Conservation (phyloP, 139 green algal genomes). For the Picochlorum sp. region DNA sequence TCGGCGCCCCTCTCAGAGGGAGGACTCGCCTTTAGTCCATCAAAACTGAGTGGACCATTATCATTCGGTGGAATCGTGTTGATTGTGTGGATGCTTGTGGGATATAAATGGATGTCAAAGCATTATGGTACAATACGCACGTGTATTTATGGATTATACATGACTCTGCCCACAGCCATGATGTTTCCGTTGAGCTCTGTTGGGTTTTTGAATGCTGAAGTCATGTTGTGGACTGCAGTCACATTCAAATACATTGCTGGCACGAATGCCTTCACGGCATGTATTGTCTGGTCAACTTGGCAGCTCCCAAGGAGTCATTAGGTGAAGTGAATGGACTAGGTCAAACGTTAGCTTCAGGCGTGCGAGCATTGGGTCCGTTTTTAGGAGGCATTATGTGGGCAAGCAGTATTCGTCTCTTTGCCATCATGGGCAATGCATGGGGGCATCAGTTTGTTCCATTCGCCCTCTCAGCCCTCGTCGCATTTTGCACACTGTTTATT, state of each 20-base stretch:
- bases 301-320: constrained; percentile 27
- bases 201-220: not conserved
- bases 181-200: constrained; percentile 21
- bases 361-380: constrained; percentile 45
- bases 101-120: constrained; percentile 41
- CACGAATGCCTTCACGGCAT: constrained; percentile 10
- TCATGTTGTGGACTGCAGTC: constrained; percentile 12
- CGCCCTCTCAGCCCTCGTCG: constrained; percentile 19
- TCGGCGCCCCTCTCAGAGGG: constrained; percentile 35
- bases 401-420: constrained; percentile 21
- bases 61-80: constrained; percentile 42
- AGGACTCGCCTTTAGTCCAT: constrained; percentile 39
- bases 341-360: constrained; percentile 47
- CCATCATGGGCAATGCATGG: not conserved
- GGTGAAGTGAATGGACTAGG: constrained; percentile 59
- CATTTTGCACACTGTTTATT: constrained; percentile 12
- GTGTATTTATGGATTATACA: constrained; percentile 22
- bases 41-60: constrained; percentile 44
- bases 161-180: constrained; percentile 18
- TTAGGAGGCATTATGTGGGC: constrained; percentile 53
- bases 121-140: not conserved
- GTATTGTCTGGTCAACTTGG: constrained; percentile 42
- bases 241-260: not conserved
- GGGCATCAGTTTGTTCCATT: constrained; percentile 57
- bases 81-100: constrained; percentile 31